Evolutionary conservation across 2,329 filamentous ascomycete species (phyloP).

Genomic region (Colletotrichum graminicola): DNA sequence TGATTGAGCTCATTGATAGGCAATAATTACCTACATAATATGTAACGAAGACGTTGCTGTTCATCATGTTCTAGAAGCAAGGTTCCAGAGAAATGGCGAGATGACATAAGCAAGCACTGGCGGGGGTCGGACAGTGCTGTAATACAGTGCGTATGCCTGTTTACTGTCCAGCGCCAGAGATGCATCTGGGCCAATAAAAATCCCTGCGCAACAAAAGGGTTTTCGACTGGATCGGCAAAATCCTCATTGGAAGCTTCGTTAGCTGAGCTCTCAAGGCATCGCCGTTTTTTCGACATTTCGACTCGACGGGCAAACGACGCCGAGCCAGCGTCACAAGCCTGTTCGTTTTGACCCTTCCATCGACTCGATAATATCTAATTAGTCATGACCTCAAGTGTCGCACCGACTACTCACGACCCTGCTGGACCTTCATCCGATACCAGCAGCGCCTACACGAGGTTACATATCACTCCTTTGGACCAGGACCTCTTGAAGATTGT

Average conservation of each 20-base stretch:
- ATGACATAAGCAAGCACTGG: conserved; percentile 20
- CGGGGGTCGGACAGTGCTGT: neutral
- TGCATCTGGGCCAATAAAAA: conserved; percentile 35
- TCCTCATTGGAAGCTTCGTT: conserved; percentile 28
- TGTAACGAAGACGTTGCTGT: neutral
- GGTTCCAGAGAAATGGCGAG: neutral
- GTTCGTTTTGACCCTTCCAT: neutral
- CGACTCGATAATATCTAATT: conserved; percentile 31
- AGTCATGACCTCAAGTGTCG: conserved; percentile 27
- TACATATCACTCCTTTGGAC: conserved; percentile 92
- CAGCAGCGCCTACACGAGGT: conserved; percentile 61
- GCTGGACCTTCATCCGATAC: conserved; percentile 31
- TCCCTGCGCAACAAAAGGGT: conserved; percentile 44
- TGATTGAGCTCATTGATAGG: too few relatives aligned
- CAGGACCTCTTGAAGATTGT: conserved; percentile 78
- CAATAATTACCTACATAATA: too few relatives aligned
- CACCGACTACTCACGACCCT: conserved; percentile 9
- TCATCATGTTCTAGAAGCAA: neutral
- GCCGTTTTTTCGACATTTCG: conserved; percentile 28
- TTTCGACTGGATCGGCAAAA: conserved; percentile 40
- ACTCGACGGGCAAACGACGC: conserved; percentile 29
- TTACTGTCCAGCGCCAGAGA: neutral
- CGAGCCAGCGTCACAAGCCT: conserved; percentile 9
- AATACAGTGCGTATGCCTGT: neutral
- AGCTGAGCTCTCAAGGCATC: neutral